A percentile compares a stretch with the other conserved stretches of the same genome.
phyloP scores from a whole-genome alignment of 1,284 basidiomycete species.

The Ceratobasidium sp. region DNA sequence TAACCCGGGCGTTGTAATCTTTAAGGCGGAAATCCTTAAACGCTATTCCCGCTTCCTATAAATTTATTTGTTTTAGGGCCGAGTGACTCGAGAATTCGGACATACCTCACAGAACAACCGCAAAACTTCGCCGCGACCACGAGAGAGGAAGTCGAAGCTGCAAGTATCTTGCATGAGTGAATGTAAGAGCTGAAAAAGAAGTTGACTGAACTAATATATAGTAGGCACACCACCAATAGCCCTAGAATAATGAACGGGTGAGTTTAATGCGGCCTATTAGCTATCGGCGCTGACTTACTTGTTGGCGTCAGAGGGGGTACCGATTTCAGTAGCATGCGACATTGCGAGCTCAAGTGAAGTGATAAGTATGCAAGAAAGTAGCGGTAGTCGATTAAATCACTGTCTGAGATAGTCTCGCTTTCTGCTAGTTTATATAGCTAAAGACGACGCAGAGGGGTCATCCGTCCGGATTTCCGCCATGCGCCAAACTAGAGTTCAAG shows the following conservation, averaged over 20 bases:
- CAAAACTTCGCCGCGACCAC: conserved; percentile 14
- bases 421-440: no score
- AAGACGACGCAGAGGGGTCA: no score
- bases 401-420: no score
- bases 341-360: background rate
- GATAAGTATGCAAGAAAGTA: no score
- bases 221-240: conserved; percentile 9
- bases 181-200: background rate
- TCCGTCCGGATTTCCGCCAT: conserved; percentile 14
- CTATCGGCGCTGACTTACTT: background rate
- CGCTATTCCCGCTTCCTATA: conserved; percentile 12
- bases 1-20: background rate
- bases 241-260: background rate
- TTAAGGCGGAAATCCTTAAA: conserved; percentile 6
- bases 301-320: conserved; percentile 14
- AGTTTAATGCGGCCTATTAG: background rate
- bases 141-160: conserved; percentile 2
- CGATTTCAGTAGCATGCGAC: background rate
- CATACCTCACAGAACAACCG: conserved; percentile 14
- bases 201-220: background rate
- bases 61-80: background rate
- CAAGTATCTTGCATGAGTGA: background rate
- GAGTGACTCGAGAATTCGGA: background rate
- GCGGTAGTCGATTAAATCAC: no score
- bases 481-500: background rate